Conservation (phyloP, 345 rosid species). For the Physaria fendleri region DNA sequence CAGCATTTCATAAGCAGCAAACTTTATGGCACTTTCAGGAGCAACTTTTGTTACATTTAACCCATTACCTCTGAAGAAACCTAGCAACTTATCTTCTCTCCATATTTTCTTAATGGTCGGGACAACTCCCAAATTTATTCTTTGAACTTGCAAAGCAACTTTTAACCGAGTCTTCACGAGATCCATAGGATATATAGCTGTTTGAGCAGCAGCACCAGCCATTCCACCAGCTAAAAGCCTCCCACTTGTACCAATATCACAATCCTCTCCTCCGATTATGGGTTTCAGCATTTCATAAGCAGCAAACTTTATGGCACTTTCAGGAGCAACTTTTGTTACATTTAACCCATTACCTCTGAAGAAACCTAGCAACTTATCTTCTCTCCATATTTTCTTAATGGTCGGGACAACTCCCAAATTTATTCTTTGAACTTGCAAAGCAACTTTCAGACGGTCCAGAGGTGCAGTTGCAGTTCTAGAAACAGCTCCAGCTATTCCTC, state of each 20-base stretch:
- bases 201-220: conserved; percentile 95
- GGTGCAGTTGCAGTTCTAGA: conserved; percentile 97
- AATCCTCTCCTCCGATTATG: conserved; percentile 47
- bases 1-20: conserved; percentile 75
- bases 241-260: conserved; percentile 63
- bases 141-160: conserved; percentile 89
- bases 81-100: conserved; percentile 65
- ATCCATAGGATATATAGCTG: conserved; percentile 89
- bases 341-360: conserved; percentile 94
- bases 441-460: conserved; percentile 84
- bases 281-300: conserved; percentile 74
- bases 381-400: conserved; percentile 63
- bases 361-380: conserved; percentile 71
- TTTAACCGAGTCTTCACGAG: conserved; percentile 95
- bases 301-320: conserved; percentile 90
- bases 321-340: conserved; percentile 90
- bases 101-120: conserved; percentile 70
- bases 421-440: conserved; percentile 82
- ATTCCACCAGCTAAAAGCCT: conserved; percentile 86
- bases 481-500: conserved; percentile 92
- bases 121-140: conserved; percentile 41
- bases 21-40: conserved; percentile 95
- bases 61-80: conserved; percentile 94
- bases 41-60: conserved; percentile 86
- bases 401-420: conserved; percentile 51